Base-by-base conservation (phyloP, 768 basidiomycete species). In the Russula dissimulans region DNA sequence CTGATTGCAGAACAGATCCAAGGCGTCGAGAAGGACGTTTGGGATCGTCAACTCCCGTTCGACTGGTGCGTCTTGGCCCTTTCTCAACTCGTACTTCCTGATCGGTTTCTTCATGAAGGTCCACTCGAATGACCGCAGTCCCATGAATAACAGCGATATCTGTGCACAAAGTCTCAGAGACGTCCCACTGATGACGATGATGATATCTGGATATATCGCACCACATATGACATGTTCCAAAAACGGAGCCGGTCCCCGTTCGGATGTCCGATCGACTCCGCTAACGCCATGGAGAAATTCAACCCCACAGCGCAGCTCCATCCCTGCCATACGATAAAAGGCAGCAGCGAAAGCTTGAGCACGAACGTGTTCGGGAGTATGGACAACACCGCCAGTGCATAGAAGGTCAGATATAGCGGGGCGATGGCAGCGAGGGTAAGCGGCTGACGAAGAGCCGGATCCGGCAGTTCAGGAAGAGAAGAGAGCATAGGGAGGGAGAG, bases 1-100 rank as follows among this genome's bases (percentile, higher is more conserved):
- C n/a, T 60, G 56, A 18, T 61, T 65, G 53, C 22, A 55, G 22
- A 47, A 39, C 1, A 65, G 50, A n/a, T 60, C 64, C 26, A 43
- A 14, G 8, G 60, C 61, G 18, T 60, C 64, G 18, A 56, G 14
- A 31, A 63, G 45, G 43, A 62, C 18, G 14, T 60, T 42, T 43
- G 45, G 29, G 17, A 54, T 17, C 9, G 53, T 56, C 14, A 62
- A 31, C 12, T 42, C 53, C 10, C 44, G 57, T 39, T 62, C 56
- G 14, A 57, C 29, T 12, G 36, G 54, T 8, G 51, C 7, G 17
- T 17, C 29, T 29, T 46, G n/a, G 45, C 34, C 34, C 22, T 46
- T 17, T 8, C 4, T 17, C 2, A 32, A 46, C 18, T 54, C 44
- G 39, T 58, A 59, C 31, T 38, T 50, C 43, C 41, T 42, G 29